Conservation (phyloP, 768 basidiomycete species). For the Trametes cinnabarina region DNA sequence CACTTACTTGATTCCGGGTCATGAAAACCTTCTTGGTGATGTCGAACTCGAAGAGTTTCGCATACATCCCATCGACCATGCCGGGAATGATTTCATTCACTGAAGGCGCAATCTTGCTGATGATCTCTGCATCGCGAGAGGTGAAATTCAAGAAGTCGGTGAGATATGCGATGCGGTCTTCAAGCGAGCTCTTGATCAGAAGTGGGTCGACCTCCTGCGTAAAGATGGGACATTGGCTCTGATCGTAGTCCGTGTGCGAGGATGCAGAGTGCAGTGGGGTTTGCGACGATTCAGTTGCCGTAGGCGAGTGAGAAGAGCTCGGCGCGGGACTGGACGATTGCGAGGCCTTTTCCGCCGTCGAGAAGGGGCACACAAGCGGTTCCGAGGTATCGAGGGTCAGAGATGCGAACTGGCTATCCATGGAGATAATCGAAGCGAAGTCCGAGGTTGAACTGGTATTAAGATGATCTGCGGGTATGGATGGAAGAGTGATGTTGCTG, state of each 20-base stretch:
- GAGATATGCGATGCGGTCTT: constrained; percentile 42
- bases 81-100: constrained; percentile 43
- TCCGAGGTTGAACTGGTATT: not conserved
- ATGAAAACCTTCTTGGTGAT: constrained; percentile 42
- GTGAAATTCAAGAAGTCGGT: constrained; percentile 47
- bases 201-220: constrained; percentile 29
- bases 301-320: constrained; percentile 12
- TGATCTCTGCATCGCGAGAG: constrained; percentile 39
- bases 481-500: constrained; percentile 1
- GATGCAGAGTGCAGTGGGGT: constrained; percentile 14
- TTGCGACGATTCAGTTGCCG: constrained; percentile 14
- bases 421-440: not conserved
- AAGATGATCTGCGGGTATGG: constrained; percentile 2
- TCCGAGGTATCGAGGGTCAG: constrained; percentile 11
- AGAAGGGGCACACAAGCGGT: constrained; percentile 20
- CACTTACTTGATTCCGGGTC: constrained; percentile 31
- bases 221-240: constrained; percentile 19
- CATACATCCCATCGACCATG: constrained; percentile 46
- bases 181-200: constrained; percentile 33
- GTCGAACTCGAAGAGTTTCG: constrained; percentile 45
- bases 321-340: constrained; percentile 4
- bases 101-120: constrained; percentile 41
- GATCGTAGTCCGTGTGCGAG: constrained; percentile 9
- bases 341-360: constrained; percentile 3
- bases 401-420: constrained; percentile 6